phyloP scores from a whole-genome alignment of 805 yeast genomes.

The Barnettozyma californica region DNA sequence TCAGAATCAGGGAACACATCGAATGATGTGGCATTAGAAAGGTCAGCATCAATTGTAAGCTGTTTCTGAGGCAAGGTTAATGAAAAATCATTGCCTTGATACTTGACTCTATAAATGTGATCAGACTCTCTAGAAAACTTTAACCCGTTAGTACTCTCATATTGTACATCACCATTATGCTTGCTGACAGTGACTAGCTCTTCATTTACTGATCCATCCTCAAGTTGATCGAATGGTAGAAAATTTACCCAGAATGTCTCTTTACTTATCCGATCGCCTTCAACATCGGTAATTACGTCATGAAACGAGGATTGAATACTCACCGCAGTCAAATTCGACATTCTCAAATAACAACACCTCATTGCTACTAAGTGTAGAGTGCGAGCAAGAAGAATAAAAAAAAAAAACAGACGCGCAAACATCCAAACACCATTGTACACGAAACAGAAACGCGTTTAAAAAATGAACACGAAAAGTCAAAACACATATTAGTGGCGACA shows the following conservation, averaged over 20 bases:
- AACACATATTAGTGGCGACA: background rate
- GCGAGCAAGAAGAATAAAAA: background rate
- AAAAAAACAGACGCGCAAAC: too few relatives aligned
- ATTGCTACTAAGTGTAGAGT: background rate
- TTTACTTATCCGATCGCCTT: slow-evolving; percentile 14
- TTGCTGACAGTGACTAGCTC: slow-evolving; percentile 25
- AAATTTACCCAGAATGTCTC: slow-evolving; percentile 42
- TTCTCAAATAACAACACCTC: background rate
- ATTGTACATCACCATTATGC: slow-evolving; percentile 6
- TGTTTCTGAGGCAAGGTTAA: slow-evolving; percentile 11
- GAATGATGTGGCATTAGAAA: slow-evolving; percentile 23
- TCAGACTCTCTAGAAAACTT: slow-evolving; percentile 6
- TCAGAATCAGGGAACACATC: slow-evolving; percentile 29
- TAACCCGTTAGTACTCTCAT: slow-evolving; percentile 14
- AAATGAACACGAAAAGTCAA: background rate
- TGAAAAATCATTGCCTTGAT: slow-evolving; percentile 12
- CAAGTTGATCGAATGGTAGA: slow-evolving; percentile 14
- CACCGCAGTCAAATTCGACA: slow-evolving; percentile 12
- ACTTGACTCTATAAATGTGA: background rate
- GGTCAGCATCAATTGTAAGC: background rate
- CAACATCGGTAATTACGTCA: slow-evolving; percentile 38
- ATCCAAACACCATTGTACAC: background rate
- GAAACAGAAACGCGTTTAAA: background rate
- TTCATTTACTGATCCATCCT: slow-evolving; percentile 24
- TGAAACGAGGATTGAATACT: slow-evolving; percentile 39